Evolutionary conservation across 1,284 basidiomycete genomes (phyloP).

Genomic region (Naganishia cerealis): DNA sequence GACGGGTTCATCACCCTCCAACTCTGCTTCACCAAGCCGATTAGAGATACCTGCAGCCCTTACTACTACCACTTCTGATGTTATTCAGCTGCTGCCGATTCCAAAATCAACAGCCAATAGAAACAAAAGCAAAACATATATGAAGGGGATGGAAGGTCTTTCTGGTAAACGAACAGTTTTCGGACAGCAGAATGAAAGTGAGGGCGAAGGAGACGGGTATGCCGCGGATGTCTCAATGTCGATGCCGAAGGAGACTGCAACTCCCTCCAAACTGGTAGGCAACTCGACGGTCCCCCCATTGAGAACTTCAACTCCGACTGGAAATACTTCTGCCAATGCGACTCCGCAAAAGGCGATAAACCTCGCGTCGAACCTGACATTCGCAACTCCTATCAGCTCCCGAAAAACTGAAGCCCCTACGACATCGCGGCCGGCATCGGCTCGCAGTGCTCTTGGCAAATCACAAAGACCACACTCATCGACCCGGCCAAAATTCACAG

Average conservation of each 20-base stretch:
- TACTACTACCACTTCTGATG: constrained; percentile 19
- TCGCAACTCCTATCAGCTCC: background rate
- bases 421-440: constrained; percentile 30
- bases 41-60: background rate
- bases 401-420: background rate
- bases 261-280: background rate
- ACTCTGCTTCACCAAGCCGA: background rate
- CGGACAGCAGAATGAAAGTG: constrained; percentile 20
- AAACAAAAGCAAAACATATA: constrained; percentile 52
- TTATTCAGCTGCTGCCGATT: constrained; percentile 30
- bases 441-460: background rate
- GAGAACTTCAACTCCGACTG: background rate
- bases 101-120: constrained; percentile 44
- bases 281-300: background rate
- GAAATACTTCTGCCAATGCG: background rate
- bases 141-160: constrained; percentile 44
- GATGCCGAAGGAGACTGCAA: background rate
- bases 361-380: background rate
- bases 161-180: constrained; percentile 45
- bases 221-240: constrained; percentile 11
- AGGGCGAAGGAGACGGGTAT: constrained; percentile 8
- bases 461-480: constrained; percentile 9
- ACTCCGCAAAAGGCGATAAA: background rate
- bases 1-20: background rate
- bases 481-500: constrained; percentile 33